These are phyloP conservation scores for Silene noctiflora DNA, from an alignment of 179 eudicot species.

Conservation along the genomic window DNA sequence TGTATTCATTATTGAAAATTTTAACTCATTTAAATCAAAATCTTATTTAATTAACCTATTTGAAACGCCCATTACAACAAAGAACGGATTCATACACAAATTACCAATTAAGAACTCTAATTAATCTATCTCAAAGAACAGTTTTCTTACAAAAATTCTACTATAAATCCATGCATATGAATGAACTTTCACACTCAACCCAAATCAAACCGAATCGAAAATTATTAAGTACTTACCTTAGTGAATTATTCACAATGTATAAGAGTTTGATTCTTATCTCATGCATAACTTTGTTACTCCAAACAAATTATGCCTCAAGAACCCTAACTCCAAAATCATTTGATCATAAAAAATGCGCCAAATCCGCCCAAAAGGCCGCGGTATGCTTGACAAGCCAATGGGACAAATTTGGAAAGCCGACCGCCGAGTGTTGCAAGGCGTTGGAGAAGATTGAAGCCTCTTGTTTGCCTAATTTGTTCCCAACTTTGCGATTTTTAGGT, in stretches of 20 bases:
- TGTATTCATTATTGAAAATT: too few species aligned
- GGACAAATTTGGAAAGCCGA: background rate
- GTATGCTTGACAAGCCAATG: background rate
- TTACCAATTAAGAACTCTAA: background rate
- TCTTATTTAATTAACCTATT: too few species aligned
- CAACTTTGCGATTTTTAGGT: background rate
- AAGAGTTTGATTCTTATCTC: too few species aligned
- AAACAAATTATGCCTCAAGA: too few species aligned
- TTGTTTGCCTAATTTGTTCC: background rate
- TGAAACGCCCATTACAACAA: too few species aligned
- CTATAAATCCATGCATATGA: background rate
- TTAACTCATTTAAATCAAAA: too few species aligned
- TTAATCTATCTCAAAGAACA: background rate
- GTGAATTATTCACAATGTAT: too few species aligned
- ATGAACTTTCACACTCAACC: background rate
- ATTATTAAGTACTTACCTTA: too few species aligned
- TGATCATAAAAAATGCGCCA: background rate
- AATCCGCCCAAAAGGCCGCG: background rate
- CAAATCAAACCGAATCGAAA: background rate
- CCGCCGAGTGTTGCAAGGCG: slow-evolving; percentile 13
- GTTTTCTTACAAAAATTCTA: background rate
- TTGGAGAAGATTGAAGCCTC: slow-evolving; percentile 6
- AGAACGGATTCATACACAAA: too few species aligned
- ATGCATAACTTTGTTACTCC: too few species aligned
- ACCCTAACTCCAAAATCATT: background rate